A percentile compares a stretch with the other conserved stretches of the same genome.
Evolutionary conservation across 768 basidiomycete genomes (phyloP).

Genomic region (Panaeolus cyanescens): DNA sequence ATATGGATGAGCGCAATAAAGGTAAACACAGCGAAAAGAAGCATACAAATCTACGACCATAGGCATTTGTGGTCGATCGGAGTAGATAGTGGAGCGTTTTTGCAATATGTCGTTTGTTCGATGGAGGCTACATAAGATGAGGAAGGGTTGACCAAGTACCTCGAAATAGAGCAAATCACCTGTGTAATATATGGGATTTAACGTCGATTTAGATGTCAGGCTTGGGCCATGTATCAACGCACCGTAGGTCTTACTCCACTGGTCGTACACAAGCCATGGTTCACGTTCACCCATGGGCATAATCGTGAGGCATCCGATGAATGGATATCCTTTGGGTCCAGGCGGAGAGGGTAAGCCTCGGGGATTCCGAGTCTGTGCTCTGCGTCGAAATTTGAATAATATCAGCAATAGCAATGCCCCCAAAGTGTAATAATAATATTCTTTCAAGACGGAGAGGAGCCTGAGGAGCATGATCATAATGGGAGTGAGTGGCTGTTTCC

Average conservation of each 20-base stretch:
- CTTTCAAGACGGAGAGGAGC: no score
- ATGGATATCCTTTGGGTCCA: not conserved
- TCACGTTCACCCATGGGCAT: constrained; percentile 13
- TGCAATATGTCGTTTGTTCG: constrained; percentile 49
- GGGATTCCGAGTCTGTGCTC: not conserved
- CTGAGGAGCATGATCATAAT: no score
- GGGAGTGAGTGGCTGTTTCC: no score
- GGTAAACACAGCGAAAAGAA: not conserved
- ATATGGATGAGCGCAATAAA: not conserved
- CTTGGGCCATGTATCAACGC: no score
- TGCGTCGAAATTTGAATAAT: not conserved
- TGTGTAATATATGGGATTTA: no score
- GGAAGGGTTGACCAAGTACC: constrained; percentile 41
- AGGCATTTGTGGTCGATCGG: constrained; percentile 41
- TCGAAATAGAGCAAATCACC: constrained; percentile 11
- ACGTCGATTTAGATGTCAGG: no score
- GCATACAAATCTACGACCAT: constrained; percentile 31
- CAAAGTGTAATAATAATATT: not conserved
- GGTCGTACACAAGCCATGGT: constrained; percentile 18
- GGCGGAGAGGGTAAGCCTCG: not conserved
- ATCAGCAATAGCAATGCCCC: not conserved
- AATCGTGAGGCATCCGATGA: not conserved
- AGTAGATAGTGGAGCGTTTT: constrained; percentile 47
- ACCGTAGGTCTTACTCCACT: constrained; percentile 22
- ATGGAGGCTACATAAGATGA: constrained; percentile 48